Evolutionary conservation across 2,329 filamentous ascomycete species (phyloP).

Genomic region (Fonsecaea nubica): DNA sequence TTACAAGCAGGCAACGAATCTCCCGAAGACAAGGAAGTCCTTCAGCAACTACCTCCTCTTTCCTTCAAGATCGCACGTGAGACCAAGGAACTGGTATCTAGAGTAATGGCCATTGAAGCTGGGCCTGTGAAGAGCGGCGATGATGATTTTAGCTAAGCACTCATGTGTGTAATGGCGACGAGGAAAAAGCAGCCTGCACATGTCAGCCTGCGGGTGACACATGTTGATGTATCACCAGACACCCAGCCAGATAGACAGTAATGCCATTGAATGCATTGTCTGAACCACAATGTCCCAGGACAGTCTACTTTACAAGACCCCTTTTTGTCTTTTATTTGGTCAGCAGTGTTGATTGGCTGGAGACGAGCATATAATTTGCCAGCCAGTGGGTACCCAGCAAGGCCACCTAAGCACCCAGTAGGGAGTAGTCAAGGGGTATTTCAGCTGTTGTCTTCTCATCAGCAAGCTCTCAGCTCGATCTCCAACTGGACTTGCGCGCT

Average conservation of each 20-base stretch:
- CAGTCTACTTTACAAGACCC: not conserved
- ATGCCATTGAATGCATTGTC: slow-evolving; percentile 3
- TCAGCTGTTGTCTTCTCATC: slow-evolving; percentile 7
- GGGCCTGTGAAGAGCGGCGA: slow-evolving; percentile 39
- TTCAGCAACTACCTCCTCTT: slow-evolving; percentile 76
- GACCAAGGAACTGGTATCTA: slow-evolving; percentile 73
- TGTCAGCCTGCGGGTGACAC: not conserved
- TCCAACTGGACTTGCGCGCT: slow-evolving; percentile 17
- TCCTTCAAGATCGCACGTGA: slow-evolving; percentile 86
- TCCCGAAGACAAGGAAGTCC: slow-evolving; percentile 63
- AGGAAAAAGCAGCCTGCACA: not conserved
- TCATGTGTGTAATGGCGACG: slow-evolving; percentile 3
- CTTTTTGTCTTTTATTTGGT: not conserved
- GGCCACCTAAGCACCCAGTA: not conserved
- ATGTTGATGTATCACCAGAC: slow-evolving; percentile 8
- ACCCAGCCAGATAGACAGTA: not conserved
- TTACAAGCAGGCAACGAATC: slow-evolving; percentile 68
- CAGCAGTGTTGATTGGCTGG: not conserved
- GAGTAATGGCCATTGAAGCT: slow-evolving; percentile 51
- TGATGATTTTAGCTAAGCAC: slow-evolving; percentile 44
- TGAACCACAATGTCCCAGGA: not conserved
- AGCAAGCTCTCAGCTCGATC: slow-evolving; percentile 8
- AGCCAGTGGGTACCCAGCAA: not conserved
- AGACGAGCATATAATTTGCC: not conserved
- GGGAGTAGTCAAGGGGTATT: not conserved